A percentile compares a stretch with the other conserved stretches of the same genome.
Conservation (phyloP, 139 green algal genomes). For the Tetradesmus lagerheimii region DNA sequence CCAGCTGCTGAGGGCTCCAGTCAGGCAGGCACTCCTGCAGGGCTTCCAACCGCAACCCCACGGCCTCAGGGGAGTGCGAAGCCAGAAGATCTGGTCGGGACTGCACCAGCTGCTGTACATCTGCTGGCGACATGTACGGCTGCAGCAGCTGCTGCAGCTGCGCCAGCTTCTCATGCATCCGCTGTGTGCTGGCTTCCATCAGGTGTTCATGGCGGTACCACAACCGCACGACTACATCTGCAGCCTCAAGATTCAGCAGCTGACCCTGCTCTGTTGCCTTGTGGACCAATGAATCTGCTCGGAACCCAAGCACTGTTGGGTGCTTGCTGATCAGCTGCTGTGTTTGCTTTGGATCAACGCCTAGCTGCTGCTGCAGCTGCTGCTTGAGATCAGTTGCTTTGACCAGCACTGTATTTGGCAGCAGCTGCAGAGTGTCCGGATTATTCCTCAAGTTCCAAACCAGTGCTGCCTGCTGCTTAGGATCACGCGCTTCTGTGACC, state of each 20-base stretch:
- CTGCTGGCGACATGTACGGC: background rate
- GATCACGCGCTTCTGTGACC: too few relatives aligned
- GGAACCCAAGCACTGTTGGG: conserved; percentile 8
- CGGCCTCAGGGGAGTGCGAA: background rate
- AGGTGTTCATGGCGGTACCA: too few relatives aligned
- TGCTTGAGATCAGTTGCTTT: too few relatives aligned
- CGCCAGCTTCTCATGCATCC: background rate
- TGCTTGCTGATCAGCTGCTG: conserved; percentile 14
- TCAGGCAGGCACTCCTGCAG: conserved; percentile 3
- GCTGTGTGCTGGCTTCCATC: background rate
- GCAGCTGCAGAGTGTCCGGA: too few relatives aligned
- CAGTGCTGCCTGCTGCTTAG: too few relatives aligned
- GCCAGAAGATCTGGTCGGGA: background rate
- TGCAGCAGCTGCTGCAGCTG: background rate
- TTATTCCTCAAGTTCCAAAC: too few relatives aligned
- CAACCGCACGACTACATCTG: too few relatives aligned
- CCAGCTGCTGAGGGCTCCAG: background rate
- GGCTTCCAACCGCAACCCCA: background rate
- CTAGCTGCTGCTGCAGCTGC: background rate
- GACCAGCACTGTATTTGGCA: too few relatives aligned
- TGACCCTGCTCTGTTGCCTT: too few relatives aligned
- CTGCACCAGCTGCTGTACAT: background rate
- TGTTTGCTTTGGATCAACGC: background rate
- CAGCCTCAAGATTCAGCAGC: too few relatives aligned
- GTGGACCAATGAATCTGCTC: background rate